These are phyloP conservation scores for Colletotrichum magnum DNA, from an alignment of 2,329 filamentous ascomycete species.

Conservation along the genomic window DNA sequence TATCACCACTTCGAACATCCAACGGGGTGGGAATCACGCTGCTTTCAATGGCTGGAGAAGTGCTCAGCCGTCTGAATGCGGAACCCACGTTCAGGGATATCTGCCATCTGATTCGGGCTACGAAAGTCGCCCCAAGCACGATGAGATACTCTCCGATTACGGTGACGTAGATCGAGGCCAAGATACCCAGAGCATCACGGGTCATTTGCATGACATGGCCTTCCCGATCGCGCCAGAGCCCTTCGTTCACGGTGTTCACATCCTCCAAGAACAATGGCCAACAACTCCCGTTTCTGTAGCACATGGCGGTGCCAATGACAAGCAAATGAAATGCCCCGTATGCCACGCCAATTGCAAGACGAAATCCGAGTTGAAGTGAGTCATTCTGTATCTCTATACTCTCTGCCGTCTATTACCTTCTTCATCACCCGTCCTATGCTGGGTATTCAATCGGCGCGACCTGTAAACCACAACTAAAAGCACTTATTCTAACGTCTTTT, in stretches of 20 bases:
- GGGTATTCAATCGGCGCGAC: no score
- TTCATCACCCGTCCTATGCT: no score
- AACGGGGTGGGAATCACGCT: conserved; percentile 43
- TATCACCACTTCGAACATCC: conserved; percentile 45
- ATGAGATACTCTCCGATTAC: conserved; percentile 57
- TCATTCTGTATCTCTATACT: conserved; percentile 6
- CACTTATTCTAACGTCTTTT: conserved; percentile 41
- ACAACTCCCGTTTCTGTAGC: conserved; percentile 15
- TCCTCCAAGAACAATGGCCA: background rate
- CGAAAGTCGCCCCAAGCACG: conserved; percentile 56
- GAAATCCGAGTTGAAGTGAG: conserved; percentile 70
- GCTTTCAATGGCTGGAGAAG: conserved; percentile 52
- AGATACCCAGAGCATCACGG: conserved; percentile 57
- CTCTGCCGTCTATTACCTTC: no score
- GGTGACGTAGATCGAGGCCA: conserved; percentile 57
- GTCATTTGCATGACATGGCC: conserved; percentile 51
- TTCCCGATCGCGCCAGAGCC: conserved; percentile 11
- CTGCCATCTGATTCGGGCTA: conserved; percentile 63
- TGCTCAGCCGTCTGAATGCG: conserved; percentile 55
- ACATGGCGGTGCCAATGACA: conserved; percentile 37
- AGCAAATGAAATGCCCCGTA: conserved; percentile 50
- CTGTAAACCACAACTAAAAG: no score
- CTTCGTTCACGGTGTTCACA: background rate
- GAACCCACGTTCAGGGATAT: conserved; percentile 50
- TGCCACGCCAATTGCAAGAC: conserved; percentile 63